Percentiles rank a stretch among this genome's conserved stretches.
Conservation (phyloP, 2,329 filamentous ascomycete genomes). For the Sporothrix curviconia region DNA sequence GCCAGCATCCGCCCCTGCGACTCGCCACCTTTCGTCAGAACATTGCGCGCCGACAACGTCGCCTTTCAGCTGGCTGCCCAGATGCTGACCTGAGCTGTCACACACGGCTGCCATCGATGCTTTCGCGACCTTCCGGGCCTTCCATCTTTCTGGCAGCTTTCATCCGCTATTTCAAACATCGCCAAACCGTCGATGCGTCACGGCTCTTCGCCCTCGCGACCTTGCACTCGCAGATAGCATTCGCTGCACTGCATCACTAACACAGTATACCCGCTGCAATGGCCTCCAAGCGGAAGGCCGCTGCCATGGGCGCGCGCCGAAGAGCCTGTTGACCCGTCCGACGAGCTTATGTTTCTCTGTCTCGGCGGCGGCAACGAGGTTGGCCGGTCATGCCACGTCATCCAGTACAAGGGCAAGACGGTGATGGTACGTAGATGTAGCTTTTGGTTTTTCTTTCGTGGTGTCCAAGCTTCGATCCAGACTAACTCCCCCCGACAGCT, state of each 20-base stretch:
- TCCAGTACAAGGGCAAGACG: constrained; percentile 98
- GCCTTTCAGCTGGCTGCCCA: background rate
- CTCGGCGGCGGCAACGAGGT: constrained; percentile 96
- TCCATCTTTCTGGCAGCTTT: background rate
- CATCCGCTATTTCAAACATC: background rate
- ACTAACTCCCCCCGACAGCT: constrained; percentile 50
- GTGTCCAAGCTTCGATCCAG: background rate
- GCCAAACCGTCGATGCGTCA: background rate
- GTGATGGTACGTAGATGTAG: constrained; percentile 69
- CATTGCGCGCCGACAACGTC: background rate
- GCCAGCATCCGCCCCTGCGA: background rate
- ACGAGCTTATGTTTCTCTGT: constrained; percentile 90
- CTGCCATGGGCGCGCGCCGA: constrained; percentile 66
- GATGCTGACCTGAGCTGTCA: too few relatives aligned
- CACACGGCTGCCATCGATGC: too few relatives aligned
- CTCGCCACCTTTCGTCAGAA: background rate
- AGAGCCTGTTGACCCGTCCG: constrained; percentile 84
- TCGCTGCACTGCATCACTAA: background rate
- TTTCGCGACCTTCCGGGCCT: too few relatives aligned
- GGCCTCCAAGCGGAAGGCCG: constrained; percentile 89
- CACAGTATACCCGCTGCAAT: constrained; percentile 41
- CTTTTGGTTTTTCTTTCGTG: background rate
- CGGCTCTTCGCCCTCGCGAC: background rate
- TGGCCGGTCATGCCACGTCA: constrained; percentile 91
- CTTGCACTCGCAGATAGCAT: background rate